phyloP scores from a whole-genome alignment of 2,329 filamentous ascomycete species.

The Aspergillus ochraceus region DNA sequence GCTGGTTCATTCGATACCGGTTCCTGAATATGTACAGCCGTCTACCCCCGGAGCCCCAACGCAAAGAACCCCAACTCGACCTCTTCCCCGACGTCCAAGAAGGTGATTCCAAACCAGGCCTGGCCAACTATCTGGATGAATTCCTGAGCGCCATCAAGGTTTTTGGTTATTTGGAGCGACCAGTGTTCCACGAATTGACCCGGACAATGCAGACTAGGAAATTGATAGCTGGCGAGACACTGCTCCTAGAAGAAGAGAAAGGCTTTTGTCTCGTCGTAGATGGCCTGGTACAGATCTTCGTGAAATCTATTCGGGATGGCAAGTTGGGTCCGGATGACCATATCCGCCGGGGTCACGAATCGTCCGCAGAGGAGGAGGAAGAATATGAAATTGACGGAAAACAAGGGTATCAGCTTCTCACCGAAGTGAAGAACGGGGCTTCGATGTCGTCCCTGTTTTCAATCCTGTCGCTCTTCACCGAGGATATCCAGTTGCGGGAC shows the following conservation, averaged over 20 bases:
- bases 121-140: slow-evolving; percentile 96
- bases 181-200: slow-evolving; percentile 96
- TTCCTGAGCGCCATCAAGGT: slow-evolving; percentile 99
- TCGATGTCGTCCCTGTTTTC: slow-evolving; percentile 99
- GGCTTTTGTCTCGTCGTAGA: slow-evolving; percentile 98
- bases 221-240: slow-evolving; percentile 90
- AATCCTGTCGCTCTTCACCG: slow-evolving; percentile 93
- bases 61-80: slow-evolving; percentile 93
- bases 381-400: slow-evolving; percentile 61
- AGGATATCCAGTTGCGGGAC: slow-evolving; percentile 79
- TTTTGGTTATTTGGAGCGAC: slow-evolving; percentile 93
- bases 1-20: slow-evolving; percentile 92
- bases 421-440: slow-evolving; percentile 95
- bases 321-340: slow-evolving; percentile 39
- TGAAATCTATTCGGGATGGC: slow-evolving; percentile 72
- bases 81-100: slow-evolving; percentile 92
- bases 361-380: slow-evolving; percentile 72
- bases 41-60: slow-evolving; percentile 87
- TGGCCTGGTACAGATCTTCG: slow-evolving; percentile 94
- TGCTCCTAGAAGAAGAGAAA: slow-evolving; percentile 95
- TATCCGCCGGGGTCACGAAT: slow-evolving; percentile 45
- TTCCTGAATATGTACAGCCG: slow-evolving; percentile 97
- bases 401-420: slow-evolving; percentile 90
- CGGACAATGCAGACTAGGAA: slow-evolving; percentile 98
- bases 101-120: slow-evolving; percentile 81